Evolutionary conservation across 2,329 filamentous ascomycete species (phyloP), one percentile per base, ranked within the genome.

Genomic region (Tolypocladium pustulatum): DNA sequence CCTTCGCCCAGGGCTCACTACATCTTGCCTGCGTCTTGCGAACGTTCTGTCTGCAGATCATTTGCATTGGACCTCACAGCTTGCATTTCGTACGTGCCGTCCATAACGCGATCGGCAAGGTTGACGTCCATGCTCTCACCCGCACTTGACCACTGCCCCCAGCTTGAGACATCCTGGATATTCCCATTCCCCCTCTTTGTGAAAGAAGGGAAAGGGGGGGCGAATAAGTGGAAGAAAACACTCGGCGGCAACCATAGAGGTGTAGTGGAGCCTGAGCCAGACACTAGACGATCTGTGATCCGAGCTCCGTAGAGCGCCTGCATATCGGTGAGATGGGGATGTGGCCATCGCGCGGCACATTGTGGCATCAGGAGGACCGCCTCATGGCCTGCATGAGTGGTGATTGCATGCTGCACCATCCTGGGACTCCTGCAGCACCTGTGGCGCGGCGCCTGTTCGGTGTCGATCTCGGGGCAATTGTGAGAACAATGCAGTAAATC

Each of bases 251-350:
- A 34, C 13, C 27, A 6, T 8, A 7, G 17, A 34, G 5, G 20
- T 20, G 13, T 52, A 20, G 5, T n/a, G 49, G 15, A 4, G 27
- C 27, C 17, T 10, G 17, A 25, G 25, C 46, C 7, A n/a, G 15
- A 51, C 15, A 51, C 43, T 3, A 12, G 9, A 10, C 22, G 27
- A 5, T 27, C 22, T 27, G 10, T 40, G 7, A 4, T 20, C 13
- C 38, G 38, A n/a, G 12, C 40, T 41, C 12, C 40, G 20, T 17
- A 49, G n/a, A 2, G 27, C 46, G 22, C 57, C 22, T 49, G 58
- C 43, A 58, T 56, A 56, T 43, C 59, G 59, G 59, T 56, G 56
- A 60, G 56, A 53, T 58, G 8, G 52, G 56, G 59, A 40, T 3
- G 4, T 41, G 54, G 12, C 7, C 52, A 25, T 40, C 37, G 25